phyloP scores from a whole-genome alignment of 805 yeast genomes.

The Candida silvatica region DNA sequence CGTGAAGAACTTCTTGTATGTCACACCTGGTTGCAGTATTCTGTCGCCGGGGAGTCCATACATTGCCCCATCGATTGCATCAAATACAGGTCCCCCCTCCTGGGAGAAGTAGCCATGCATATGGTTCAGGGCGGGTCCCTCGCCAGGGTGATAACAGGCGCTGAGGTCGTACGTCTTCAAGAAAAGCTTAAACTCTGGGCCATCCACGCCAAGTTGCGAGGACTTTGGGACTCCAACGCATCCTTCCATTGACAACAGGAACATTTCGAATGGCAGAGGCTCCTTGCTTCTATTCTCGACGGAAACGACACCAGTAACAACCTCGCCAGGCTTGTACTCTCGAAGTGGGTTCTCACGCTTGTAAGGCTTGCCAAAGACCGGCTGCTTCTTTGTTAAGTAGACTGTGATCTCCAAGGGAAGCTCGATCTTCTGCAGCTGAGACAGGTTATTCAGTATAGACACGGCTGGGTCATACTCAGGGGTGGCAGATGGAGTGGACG shows the following conservation, averaged over 20 bases:
- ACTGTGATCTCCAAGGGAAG: slow-evolving; percentile 19
- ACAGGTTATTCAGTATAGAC: slow-evolving; percentile 20
- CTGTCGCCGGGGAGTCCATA: slow-evolving; percentile 37
- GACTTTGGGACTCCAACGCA: slow-evolving; percentile 20
- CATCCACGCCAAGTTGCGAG: neutral
- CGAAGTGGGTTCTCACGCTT: slow-evolving; percentile 28
- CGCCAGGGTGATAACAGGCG: slow-evolving; percentile 37
- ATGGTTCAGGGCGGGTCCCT: too few species aligned
- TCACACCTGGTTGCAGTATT: slow-evolving; percentile 34
- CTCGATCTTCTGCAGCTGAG: slow-evolving; percentile 14
- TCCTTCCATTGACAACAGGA: slow-evolving; percentile 52
- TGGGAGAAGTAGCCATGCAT: too few species aligned
- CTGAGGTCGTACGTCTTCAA: slow-evolving; percentile 35
- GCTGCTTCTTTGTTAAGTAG: slow-evolving; percentile 33
- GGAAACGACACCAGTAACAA: slow-evolving; percentile 45
- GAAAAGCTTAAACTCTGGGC: neutral
- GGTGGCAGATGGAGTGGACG: neutral
- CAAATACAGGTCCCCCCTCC: too few species aligned
- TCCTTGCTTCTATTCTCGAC: slow-evolving; percentile 32
- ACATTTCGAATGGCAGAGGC: slow-evolving; percentile 52
- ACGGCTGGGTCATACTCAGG: slow-evolving; percentile 11
- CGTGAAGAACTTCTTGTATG: slow-evolving; percentile 47
- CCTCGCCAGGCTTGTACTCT: slow-evolving; percentile 61
- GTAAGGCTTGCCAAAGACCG: slow-evolving; percentile 14
- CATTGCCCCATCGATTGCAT: slow-evolving; percentile 16